Evolutionary conservation across 768 basidiomycete species (phyloP).

Genomic region (Cystofilobasidium ferigula): DNA sequence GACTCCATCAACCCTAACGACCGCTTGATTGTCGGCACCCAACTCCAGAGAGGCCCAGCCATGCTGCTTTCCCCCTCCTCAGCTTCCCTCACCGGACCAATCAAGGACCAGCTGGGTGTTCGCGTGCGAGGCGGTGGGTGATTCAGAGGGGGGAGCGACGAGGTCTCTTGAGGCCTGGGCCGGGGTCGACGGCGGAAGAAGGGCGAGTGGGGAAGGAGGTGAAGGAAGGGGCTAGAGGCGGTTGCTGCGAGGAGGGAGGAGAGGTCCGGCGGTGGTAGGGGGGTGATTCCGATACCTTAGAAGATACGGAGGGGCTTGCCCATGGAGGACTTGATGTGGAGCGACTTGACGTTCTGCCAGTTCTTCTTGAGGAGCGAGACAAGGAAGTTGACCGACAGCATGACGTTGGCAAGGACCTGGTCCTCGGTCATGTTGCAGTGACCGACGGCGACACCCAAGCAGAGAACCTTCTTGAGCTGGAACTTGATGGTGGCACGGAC

Average conservation of each 20-base stretch:
- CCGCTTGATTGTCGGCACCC: too few species aligned
- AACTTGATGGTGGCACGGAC: slow-evolving; percentile 99
- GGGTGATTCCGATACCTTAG: slow-evolving; percentile 12
- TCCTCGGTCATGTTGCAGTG: slow-evolving; percentile 97
- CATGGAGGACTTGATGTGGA: slow-evolving; percentile 99
- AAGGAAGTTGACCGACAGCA: slow-evolving; percentile 98
- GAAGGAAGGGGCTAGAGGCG: not conserved
- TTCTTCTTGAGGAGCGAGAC: slow-evolving; percentile 99
- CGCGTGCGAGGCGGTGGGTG: slow-evolving; percentile 25
- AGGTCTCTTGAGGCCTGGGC: not conserved
- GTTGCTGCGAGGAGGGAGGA: not conserved
- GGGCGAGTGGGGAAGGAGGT: not conserved
- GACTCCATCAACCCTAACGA: too few species aligned
- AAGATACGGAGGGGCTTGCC: slow-evolving; percentile 50
- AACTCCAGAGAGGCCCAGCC: too few species aligned
- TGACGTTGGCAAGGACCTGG: slow-evolving; percentile 91
- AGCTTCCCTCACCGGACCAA: slow-evolving; percentile 4
- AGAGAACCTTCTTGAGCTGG: slow-evolving; percentile 98
- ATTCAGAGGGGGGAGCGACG: not conserved
- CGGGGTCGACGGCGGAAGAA: not conserved
- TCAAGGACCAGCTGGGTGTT: slow-evolving; percentile 19
- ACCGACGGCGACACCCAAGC: slow-evolving; percentile 96
- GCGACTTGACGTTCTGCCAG: slow-evolving; percentile 96
- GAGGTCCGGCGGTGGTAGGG: not conserved
- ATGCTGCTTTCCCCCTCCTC: not conserved